A percentile compares a stretch with the other conserved stretches of the same genome.
Evolutionary conservation across 1,284 basidiomycete genomes (phyloP).

Genomic region (Malassezia sp.): DNA sequence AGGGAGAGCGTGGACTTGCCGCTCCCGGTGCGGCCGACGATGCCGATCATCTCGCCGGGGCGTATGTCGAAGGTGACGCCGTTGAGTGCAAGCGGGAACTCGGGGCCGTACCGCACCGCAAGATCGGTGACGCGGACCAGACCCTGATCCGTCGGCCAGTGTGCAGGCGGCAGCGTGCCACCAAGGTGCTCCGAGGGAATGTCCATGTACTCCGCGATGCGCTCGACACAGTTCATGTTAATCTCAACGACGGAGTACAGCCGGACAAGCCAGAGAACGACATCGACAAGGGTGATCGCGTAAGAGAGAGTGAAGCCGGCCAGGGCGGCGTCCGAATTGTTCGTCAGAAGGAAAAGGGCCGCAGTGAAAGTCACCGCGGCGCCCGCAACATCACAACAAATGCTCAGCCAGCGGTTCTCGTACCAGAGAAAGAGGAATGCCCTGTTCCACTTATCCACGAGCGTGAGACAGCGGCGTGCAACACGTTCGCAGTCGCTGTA

Average conservation of each 20-base stretch:
- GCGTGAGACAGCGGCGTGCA: conserved; percentile 49
- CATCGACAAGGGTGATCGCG: conserved; percentile 55
- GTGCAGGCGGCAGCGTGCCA: conserved; percentile 40
- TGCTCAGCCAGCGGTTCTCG: conserved; percentile 49
- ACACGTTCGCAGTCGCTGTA: conserved; percentile 72
- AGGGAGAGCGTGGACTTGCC: conserved; percentile 82
- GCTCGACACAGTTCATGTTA: conserved; percentile 46
- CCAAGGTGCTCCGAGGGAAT: conserved; percentile 31
- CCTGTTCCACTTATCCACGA: conserved; percentile 50
- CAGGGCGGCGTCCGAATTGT: conserved; percentile 39
- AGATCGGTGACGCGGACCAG: conserved; percentile 38
- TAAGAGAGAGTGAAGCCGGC: conserved; percentile 39
- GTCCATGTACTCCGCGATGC: conserved; percentile 42
- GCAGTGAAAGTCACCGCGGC: conserved; percentile 34
- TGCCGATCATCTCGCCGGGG: conserved; percentile 45
- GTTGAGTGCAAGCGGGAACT: conserved; percentile 41
- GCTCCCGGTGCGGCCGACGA: conserved; percentile 58
- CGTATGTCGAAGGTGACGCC: conserved; percentile 36
- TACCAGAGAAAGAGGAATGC: conserved; percentile 52
- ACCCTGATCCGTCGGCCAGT: conserved; percentile 43
- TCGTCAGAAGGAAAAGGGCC: conserved; percentile 53
- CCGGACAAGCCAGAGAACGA: conserved; percentile 48
- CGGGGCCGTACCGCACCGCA: conserved; percentile 42
- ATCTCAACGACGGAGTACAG: conserved; percentile 45
- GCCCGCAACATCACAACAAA: conserved; percentile 42